Conservation (phyloP, 2,329 filamentous ascomycete genomes). For the Beauveria scarabaeidicola region DNA sequence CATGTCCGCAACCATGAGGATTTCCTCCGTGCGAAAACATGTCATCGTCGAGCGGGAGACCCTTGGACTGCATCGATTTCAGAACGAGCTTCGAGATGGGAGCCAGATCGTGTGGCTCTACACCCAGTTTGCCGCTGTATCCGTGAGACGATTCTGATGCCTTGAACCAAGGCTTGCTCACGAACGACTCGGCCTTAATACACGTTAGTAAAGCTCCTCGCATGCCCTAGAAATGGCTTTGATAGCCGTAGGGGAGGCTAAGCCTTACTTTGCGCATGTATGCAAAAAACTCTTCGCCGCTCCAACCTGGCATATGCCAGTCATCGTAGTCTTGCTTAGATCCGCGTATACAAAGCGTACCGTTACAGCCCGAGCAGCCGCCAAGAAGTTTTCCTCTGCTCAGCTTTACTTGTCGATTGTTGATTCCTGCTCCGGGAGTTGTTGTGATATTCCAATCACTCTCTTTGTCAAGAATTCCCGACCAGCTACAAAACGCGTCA, state of each 20-base stretch:
- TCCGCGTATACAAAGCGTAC: constrained; percentile 40
- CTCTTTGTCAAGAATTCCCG: constrained; percentile 37
- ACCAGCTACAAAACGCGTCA: constrained; percentile 24
- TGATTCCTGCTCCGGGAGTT: constrained; percentile 28
- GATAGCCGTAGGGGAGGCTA: not conserved
- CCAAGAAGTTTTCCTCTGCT: constrained; percentile 42
- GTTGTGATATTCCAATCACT: constrained; percentile 44
- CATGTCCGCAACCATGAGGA: constrained; percentile 48
- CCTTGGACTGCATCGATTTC: constrained; percentile 46
- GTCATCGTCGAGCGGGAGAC: constrained; percentile 46
- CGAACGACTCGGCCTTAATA: constrained; percentile 45
- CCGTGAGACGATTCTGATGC: constrained; percentile 40
- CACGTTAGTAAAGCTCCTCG: not conserved
- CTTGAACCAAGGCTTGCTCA: constrained; percentile 49
- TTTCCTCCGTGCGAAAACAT: constrained; percentile 47
- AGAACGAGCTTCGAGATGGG: constrained; percentile 48
- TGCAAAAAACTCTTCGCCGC: constrained; percentile 46
- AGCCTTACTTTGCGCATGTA: constrained; percentile 44
- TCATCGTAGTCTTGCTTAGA: constrained; percentile 43
- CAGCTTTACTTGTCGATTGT: constrained; percentile 36
- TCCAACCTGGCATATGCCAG: constrained; percentile 47
- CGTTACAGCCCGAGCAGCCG: constrained; percentile 40
- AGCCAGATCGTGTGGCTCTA: constrained; percentile 48
- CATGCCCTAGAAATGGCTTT: not conserved
- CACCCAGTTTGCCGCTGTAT: constrained; percentile 42